phyloP scores from a whole-genome alignment of 192 early-diverging fungal genomes.

The Fimicolochytrium jonesii region DNA sequence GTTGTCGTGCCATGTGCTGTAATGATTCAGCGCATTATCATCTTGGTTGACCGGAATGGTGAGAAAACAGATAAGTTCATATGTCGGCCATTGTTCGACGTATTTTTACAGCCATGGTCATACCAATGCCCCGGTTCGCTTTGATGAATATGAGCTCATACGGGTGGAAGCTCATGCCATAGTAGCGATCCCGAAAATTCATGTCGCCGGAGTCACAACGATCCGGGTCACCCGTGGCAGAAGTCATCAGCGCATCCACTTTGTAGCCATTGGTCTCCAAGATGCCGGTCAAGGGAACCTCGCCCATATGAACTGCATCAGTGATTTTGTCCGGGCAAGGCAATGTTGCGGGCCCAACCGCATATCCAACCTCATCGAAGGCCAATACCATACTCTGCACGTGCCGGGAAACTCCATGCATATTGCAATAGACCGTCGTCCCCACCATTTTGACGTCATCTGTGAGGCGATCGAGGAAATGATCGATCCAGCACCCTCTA shows the following conservation, averaged over 20 bases:
- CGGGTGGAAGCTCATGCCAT: conserved; percentile 5
- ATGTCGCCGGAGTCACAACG: not conserved
- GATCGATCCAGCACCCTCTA: not conserved
- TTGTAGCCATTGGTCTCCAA: not conserved
- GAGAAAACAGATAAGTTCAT: not conserved
- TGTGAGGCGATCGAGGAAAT: not conserved
- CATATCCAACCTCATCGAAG: not conserved
- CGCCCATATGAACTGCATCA: not conserved
- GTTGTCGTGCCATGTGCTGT: conserved; percentile 7
- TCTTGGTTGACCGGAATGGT: not conserved
- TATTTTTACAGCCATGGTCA: too few relatives aligned
- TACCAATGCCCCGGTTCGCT: conserved; percentile 7
- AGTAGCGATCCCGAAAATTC: not conserved
- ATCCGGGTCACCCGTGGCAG: not conserved
- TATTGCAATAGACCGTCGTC: not conserved
- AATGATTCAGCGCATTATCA: conserved; percentile 2
- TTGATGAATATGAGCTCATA: conserved; percentile 10
- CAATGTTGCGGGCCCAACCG: not conserved
- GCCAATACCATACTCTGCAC: conserved; percentile 1
- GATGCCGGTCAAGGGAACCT: not conserved
- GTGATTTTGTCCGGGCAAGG: not conserved
- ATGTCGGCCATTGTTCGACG: too few relatives aligned
- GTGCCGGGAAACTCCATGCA: not conserved
- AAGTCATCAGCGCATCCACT: not conserved
- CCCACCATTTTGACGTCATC: conserved; percentile 1